Evolutionary conservation across 305 asterid genomes (phyloP), one percentile per base, ranked within the genome.

Genomic region (Fraxinus sp.): DNA sequence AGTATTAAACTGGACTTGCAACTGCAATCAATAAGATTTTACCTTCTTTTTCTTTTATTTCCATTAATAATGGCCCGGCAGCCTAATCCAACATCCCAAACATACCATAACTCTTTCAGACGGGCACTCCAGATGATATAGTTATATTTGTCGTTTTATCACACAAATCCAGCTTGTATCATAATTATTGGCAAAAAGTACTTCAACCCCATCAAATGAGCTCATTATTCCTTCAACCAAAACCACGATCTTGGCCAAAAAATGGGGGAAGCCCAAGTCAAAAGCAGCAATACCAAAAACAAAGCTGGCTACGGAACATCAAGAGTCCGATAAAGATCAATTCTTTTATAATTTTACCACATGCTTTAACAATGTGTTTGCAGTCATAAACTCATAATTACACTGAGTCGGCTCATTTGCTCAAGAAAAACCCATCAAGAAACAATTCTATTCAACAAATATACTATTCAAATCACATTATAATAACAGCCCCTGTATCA

Each of bases 361-460:
- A 80, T 55, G 75, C 68, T 66, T 49, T 64, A 77, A 39, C 81
- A 62, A 83, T 71, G 74, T 37, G 59, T 16, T 49, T 41, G 75
- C 82, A 44, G 33, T 77, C 83, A 76, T 11, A 35, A 77, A 26
- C 59, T 36, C 80, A 49, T 5, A 74, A 79, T 18, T 49, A 84
- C 28, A 37, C 44, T 3, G 33, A 74, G 59, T 86, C 85, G 80
- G 39, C 79, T 82, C 82, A 84, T 64, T 20, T 79, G 33, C 68
- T 75, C 66, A 74, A 59, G 6, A 71, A 78, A 52, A 52, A 26
- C 72, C 52, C 68, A 75, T 52, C 80, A 81, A 78, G 20, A 79
- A 81, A 36, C 71, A 66, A 80, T 62, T 55, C n/a, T 71, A 28
- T 72, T 11, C 80, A 44, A 77, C 52, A 82, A 32, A 8, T n/a